A percentile compares a stretch with the other conserved stretches of the same genome.
Evolutionary conservation across 2,329 filamentous ascomycete species (phyloP).

Genomic region (Dryadomyces quercus-mongolicae): DNA sequence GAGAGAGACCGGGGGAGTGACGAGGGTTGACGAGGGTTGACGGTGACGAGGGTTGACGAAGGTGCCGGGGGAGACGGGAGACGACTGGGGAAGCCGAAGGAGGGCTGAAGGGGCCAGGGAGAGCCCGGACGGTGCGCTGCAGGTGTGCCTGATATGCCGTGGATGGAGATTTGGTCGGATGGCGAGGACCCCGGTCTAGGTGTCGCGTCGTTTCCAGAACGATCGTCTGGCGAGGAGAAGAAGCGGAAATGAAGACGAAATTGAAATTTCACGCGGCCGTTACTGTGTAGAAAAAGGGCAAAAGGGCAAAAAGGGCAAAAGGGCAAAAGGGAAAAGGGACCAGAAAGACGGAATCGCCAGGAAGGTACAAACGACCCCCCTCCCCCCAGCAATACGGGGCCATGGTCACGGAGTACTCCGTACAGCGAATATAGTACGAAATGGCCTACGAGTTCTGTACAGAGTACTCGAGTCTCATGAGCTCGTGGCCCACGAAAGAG

Average conservation of each 20-base stretch:
- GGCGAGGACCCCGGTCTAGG: background rate
- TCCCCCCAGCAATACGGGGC: too few species aligned
- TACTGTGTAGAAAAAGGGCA: background rate
- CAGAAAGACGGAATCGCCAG: too few species aligned
- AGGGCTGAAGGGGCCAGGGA: background rate
- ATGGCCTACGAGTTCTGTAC: too few species aligned
- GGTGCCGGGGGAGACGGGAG: background rate
- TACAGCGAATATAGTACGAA: too few species aligned
- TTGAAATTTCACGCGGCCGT: background rate
- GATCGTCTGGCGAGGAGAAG: background rate
- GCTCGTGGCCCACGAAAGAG: too few species aligned
- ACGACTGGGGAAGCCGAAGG: background rate
- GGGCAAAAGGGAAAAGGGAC: background rate
- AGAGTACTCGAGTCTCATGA: too few species aligned
- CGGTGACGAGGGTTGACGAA: background rate
- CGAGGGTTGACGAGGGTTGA: background rate
- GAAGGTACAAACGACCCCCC: too few species aligned
- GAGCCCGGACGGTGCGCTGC: background rate
- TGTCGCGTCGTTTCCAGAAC: background rate
- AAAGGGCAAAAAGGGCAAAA: background rate
- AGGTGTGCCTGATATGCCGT: background rate
- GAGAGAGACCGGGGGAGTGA: background rate
- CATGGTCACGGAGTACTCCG: too few species aligned
- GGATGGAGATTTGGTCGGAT: background rate
- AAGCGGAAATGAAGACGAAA: background rate